Percentiles rank a stretch among this genome's conserved stretches.
These are phyloP conservation scores for Copromyces sp. DNA, from an alignment of 495 filamentous ascomycete genomes.

Conservation along the genomic window DNA sequence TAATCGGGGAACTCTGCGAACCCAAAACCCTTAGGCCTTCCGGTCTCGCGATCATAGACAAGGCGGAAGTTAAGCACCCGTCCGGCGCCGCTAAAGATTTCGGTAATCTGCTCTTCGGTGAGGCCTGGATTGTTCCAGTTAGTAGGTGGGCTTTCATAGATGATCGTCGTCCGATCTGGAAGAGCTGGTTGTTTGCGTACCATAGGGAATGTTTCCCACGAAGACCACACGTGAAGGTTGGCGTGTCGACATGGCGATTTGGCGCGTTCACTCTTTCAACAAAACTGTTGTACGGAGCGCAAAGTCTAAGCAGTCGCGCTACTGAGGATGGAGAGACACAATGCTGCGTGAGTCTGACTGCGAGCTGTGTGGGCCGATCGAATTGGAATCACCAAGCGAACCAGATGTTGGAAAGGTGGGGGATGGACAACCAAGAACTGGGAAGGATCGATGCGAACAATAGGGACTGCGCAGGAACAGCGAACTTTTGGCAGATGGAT, in stretches of 20 bases:
- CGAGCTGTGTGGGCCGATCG: neutral
- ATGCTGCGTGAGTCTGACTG: neutral
- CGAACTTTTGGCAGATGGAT: neutral
- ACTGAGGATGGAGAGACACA: neutral
- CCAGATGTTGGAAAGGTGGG: neutral
- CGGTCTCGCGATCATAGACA: slow-evolving; percentile 92
- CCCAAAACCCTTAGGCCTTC: slow-evolving; percentile 90
- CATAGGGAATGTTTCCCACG: slow-evolving; percentile 76
- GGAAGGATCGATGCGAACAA: neutral
- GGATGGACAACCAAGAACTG: neutral
- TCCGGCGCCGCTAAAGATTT: slow-evolving; percentile 80
- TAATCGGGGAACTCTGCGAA: slow-evolving; percentile 88
- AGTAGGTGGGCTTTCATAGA: neutral
- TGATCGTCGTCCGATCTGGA: neutral
- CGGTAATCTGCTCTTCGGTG: slow-evolving; percentile 87
- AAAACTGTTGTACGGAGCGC: neutral
- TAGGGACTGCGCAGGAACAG: neutral
- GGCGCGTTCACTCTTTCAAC: neutral
- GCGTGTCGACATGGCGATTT: slow-evolving; percentile 39
- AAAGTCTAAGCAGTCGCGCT: neutral
- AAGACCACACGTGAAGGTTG: slow-evolving; percentile 56
- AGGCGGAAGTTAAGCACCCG: slow-evolving; percentile 87
- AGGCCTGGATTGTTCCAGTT: slow-evolving; percentile 45
- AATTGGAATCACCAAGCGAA: neutral
- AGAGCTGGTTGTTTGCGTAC: slow-evolving; percentile 19